A percentile compares a stretch with the other conserved stretches of the same genome.
Conservation (phyloP, 2,329 filamentous ascomycete species). For the Fusarium foetens region DNA sequence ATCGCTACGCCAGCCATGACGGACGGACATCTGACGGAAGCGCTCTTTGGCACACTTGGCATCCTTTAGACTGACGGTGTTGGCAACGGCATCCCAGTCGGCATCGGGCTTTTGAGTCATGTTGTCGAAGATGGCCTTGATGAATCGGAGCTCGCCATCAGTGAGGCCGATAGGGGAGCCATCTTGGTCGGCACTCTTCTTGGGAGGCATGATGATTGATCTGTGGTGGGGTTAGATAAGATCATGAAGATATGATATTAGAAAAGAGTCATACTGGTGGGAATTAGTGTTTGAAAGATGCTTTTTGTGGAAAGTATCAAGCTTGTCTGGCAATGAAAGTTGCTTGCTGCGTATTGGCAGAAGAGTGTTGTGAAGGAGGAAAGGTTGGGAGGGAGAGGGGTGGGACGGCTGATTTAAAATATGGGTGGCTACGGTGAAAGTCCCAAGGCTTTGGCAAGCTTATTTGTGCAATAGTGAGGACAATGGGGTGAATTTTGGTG, state of each 20-base stretch:
- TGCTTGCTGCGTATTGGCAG: not conserved
- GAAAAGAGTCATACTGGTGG: slow-evolving; percentile 1
- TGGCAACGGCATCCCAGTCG: slow-evolving; percentile 54
- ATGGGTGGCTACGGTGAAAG: not conserved
- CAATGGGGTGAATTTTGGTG: not conserved
- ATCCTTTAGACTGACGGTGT: slow-evolving; percentile 51
- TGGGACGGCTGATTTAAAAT: slow-evolving; percentile 1
- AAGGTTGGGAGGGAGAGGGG: slow-evolving; percentile 5
- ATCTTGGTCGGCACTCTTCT: slow-evolving; percentile 43
- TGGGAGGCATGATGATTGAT: slow-evolving; percentile 46
- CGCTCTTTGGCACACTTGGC: slow-evolving; percentile 55
- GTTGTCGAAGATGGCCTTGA: slow-evolving; percentile 56
- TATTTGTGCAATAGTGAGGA: not conserved
- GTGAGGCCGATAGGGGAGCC: slow-evolving; percentile 44
- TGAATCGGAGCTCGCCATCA: slow-evolving; percentile 51
- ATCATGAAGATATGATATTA: not conserved
- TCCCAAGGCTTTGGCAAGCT: not conserved
- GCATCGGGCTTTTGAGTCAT: slow-evolving; percentile 54
- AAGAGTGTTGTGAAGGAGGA: slow-evolving; percentile 13
- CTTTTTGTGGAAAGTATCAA: not conserved
- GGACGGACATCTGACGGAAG: slow-evolving; percentile 54
- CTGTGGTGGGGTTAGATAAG: slow-evolving; percentile 13
- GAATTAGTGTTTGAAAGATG: not conserved
- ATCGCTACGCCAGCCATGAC: slow-evolving; percentile 53
- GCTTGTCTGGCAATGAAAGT: too few species aligned